Base-by-base conservation (phyloP, 169 alveolate genomes). In the Plasmodium sp. region DNA sequence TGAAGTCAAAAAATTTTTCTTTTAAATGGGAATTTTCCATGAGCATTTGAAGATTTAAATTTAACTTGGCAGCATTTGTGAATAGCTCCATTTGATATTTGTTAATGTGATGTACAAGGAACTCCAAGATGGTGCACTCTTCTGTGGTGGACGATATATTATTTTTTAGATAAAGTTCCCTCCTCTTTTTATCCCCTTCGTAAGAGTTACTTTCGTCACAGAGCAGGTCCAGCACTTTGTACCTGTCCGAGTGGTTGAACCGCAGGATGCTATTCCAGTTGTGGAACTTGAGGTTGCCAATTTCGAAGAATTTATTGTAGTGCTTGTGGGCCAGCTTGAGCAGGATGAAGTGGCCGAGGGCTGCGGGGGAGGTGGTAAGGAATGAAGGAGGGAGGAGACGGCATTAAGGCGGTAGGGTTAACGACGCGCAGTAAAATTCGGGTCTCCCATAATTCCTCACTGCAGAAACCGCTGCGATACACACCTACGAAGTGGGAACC, bases 401-500 rank as follows among this genome's bases (percentile, higher is more conserved):
- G 45, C 41, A 56, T 16, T 56, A 56, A 16, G 4, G 14, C 14
- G 6, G n/a, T 5, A 56, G 6, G 3, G 22, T 16, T 67, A 27
- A n/a, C 16, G 77, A n/a, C 0, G 18, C 5, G n/a, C n/a, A 51
- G 22, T 14, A 12, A 51, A 51, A 51, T 14, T 51, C n/a, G 27
- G 62, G 62, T 51, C 16, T 4, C 22, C 6, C 27, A 22, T 22
- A 22, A 22, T 22, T 16, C 2, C 16, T 16, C 22, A 1, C 16
- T 51, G 0, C 62, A 51, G 62, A 51, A 7, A 51, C 22, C 9
- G 22, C 22, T 51, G 27, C 9, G 27, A 51, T 51, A 51, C 62
- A 0, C 33, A 86, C 93, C 93, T 48, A 86, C 77, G 71, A 34
- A 86, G 36, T 86, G 93, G 5, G 93, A 27, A 1, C 93, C 93